These are phyloP conservation scores for Populus ilicifolia DNA, from an alignment of 345 rosid genomes.

Conservation along the genomic window DNA sequence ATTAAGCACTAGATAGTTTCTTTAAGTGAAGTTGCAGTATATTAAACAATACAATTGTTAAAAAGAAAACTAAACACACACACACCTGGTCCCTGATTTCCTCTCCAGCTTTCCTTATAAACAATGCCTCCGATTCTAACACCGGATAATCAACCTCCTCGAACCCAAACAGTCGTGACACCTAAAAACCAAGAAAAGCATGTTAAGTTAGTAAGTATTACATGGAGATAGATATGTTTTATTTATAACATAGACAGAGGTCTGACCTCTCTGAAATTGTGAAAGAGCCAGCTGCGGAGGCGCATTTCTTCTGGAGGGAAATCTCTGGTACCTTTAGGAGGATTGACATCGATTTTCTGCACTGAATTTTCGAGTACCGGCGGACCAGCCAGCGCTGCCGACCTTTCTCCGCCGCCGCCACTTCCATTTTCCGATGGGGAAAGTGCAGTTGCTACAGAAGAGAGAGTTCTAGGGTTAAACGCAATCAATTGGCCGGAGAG, in stretches of 20 bases:
- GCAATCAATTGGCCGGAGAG: slow-evolving; percentile 16
- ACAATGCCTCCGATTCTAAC: slow-evolving; percentile 78
- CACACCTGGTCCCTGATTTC: slow-evolving; percentile 88
- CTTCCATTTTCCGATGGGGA: slow-evolving; percentile 15
- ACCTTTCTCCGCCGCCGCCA: slow-evolving; percentile 41
- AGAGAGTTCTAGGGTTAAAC: slow-evolving; percentile 23
- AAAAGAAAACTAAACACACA: not conserved
- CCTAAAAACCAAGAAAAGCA: slow-evolving; percentile 27
- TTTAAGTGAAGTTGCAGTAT: not conserved
- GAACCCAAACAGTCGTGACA: slow-evolving; percentile 66
- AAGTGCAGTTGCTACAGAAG: slow-evolving; percentile 31
- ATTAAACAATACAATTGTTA: not conserved
- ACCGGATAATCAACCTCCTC: slow-evolving; percentile 95
- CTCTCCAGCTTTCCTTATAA: slow-evolving; percentile 88
- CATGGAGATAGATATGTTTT: not conserved
- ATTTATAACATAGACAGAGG: not conserved
- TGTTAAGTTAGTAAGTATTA: not conserved
- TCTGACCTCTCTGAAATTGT: slow-evolving; percentile 74
- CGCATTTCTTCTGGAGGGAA: slow-evolving; percentile 95
- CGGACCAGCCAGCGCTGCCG: slow-evolving; percentile 49
- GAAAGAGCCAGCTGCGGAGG: slow-evolving; percentile 84
- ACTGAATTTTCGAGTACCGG: slow-evolving; percentile 36
- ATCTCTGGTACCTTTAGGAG: slow-evolving; percentile 92
- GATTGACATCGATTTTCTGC: slow-evolving; percentile 75
- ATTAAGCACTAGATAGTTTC: not conserved